Evolutionary conservation across 495 filamentous ascomycete genomes (phyloP), one percentile per base, ranked within the genome.

Genomic region (Aspergillus nidulans): DNA sequence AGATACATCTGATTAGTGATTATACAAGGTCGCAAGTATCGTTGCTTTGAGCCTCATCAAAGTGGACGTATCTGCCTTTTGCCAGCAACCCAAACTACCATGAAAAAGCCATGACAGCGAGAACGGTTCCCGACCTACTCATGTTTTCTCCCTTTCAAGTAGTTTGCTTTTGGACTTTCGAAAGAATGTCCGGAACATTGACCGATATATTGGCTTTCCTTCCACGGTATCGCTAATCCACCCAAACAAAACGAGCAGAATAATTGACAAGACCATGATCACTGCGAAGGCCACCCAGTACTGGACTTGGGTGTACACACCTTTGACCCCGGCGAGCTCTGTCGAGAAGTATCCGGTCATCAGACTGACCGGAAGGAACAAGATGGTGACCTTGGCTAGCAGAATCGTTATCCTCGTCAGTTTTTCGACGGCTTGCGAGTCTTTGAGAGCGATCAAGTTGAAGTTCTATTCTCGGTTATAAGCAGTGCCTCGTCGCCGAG

Each of bases 291-390:
- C 70, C 18, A 78, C 75, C 90, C 90, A 95, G 63, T 91, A 95
- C 36, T 85, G 78, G 30, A 62, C 77, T 20, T 74, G 64, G 0
- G 76, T 82, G 68, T 88, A 92, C 16, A 75, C 69, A 4, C 66
- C 73, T 41, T 79, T 70, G 8, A 87, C 65, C 12, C 83, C 83
- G 20, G 69, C 62, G 41, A 94, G 77, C 63, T 90, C 81, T 18
- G 85, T 82, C 1, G 84, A 87, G 63, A 94, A 95, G 71, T 92
- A 95, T n/a, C 75, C 85, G 10, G 87, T 91, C 80, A 94, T 85
- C 32, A 95, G 75, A 57, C 83, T 89, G 57, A 95, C 84, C 3
- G 90, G 90, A 41, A 95, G 73, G 71, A 95, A 95, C 41, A 95
- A 73, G 45, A 95, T 89, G 12, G 86, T 90, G 41, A 88, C 82